Conservation (phyloP, 305 asterid genomes). For the Ilex paraguariensis region DNA sequence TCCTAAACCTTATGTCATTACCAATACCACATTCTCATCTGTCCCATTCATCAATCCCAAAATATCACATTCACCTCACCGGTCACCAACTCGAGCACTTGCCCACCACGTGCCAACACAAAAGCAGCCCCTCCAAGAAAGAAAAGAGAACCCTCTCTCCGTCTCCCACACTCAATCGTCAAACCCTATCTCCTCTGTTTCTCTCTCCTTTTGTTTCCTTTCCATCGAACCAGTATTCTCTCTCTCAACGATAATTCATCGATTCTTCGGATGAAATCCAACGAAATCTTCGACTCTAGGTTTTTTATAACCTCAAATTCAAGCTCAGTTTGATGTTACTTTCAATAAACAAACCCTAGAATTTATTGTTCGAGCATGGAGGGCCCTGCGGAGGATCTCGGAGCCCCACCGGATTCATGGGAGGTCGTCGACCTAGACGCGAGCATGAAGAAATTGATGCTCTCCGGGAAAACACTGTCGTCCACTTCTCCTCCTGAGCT, state of each 20-base stretch:
- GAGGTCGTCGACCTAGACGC: conserved; percentile 26
- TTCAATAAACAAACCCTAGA: neutral
- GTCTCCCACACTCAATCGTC: neutral
- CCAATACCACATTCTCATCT: too few relatives aligned
- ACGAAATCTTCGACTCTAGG: too few relatives aligned
- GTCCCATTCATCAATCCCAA: too few relatives aligned
- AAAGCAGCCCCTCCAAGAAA: too few relatives aligned
- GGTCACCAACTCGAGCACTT: too few relatives aligned
- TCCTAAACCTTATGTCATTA: too few relatives aligned
- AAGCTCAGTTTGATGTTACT: conserved; percentile 8
- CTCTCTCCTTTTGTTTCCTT: neutral
- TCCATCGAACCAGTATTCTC: neutral
- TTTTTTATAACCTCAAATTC: neutral
- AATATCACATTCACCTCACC: too few relatives aligned
- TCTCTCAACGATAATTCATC: conserved; percentile 2
- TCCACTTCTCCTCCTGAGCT: conserved; percentile 29
- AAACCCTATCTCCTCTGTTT: neutral
- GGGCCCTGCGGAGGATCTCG: conserved; percentile 24
- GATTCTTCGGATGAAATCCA: neutral
- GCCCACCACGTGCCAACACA: too few relatives aligned
- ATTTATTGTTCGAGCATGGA: conserved; percentile 2
- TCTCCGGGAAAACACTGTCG: neutral
- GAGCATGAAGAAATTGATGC: conserved; percentile 18
- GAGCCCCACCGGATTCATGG: conserved; percentile 27
- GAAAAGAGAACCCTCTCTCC: too few relatives aligned